Evolutionary conservation across 208 protist genomes (phyloP), one percentile per base, ranked within the genome.

Genomic region (Leishmania tropica): DNA sequence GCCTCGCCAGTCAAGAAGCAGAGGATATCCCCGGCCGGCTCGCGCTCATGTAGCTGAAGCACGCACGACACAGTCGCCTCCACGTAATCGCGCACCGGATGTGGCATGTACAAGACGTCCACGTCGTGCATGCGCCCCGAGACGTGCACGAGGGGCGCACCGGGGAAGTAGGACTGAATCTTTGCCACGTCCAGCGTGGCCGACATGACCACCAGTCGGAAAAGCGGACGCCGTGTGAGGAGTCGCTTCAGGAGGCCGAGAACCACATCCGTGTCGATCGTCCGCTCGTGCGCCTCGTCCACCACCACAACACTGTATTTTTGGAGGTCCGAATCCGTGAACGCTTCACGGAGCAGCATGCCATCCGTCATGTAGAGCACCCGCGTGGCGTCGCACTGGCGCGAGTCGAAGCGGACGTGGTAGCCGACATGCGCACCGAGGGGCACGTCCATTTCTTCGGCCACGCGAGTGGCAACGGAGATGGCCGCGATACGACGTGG

Each of bases 261-360:
- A 5, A 99, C 89, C 10, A 99, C 92, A 87, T 99, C 99, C 10
- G 99, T 99, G 88, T 99, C 89, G 54, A 99, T 95, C 10, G 99
- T 99, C 42, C 99, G 92, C 92, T 99, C 99, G 86, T 99, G 99
- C 11, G 99, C 99, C 91, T 99, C 99, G 88, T 99, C 99, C 0
- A 99, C 93, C 58, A 99, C 99, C 51, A 99, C 94, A 4, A 99
- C 93, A 67, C 90, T 91, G 92, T 99, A 99, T 35, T 92, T 76
- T 10, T 31, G 72, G 3, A 99, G 81, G n/a, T 96, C 75, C 11
- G 89, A 80, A 84, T 99, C 99, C 35, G 83, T 42, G 51, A 83
- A 80, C 37, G 84, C 84, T 88, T 99, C 99, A 51, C 99, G 95
- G 48, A 99, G 89, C 45, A 99, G 88, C 96, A 99, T 99, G 88